These are phyloP conservation scores for Paramecium caudatum DNA, from an alignment of 73 alveolate species.

Conservation along the genomic window DNA sequence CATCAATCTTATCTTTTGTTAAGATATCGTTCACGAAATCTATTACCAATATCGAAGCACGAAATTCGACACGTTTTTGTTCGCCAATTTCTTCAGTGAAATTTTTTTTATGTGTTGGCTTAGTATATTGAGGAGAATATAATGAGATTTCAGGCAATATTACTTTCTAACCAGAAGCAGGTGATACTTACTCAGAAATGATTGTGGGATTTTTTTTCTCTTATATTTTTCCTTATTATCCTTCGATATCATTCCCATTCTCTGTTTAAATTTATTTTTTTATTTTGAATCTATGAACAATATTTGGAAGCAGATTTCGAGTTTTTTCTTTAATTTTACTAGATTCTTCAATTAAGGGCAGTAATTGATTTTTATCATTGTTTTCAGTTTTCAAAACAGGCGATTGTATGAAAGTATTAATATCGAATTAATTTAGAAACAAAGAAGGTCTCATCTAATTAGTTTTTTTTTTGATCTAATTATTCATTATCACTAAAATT, in stretches of 20 bases:
- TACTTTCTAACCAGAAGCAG: neutral
- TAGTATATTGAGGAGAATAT: neutral
- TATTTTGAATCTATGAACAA: too few species aligned
- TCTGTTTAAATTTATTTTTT: too few species aligned
- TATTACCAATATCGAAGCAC: neutral
- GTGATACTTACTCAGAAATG: neutral
- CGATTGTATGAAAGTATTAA: neutral
- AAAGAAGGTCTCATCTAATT: slow-evolving; percentile 1
- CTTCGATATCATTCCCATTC: too few species aligned
- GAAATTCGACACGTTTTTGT: slow-evolving; percentile 12
- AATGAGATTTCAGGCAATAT: neutral
- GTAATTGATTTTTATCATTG: neutral
- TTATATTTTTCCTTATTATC: neutral
- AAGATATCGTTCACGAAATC: neutral
- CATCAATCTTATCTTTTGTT: slow-evolving; percentile 32
- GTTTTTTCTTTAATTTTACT: neutral
- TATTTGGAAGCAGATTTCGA: neutral
- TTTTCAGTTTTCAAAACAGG: neutral
- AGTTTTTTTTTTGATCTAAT: neutral
- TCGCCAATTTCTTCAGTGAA: neutral
- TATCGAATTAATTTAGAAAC: slow-evolving; percentile 4
- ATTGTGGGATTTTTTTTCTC: neutral
- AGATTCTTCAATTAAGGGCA: neutral
- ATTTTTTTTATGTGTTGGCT: neutral
- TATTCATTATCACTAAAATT: too few species aligned